A percentile compares a stretch with the other conserved stretches of the same genome.
Conservation (phyloP, 768 basidiomycete genomes). For the Serendipita sp. region DNA sequence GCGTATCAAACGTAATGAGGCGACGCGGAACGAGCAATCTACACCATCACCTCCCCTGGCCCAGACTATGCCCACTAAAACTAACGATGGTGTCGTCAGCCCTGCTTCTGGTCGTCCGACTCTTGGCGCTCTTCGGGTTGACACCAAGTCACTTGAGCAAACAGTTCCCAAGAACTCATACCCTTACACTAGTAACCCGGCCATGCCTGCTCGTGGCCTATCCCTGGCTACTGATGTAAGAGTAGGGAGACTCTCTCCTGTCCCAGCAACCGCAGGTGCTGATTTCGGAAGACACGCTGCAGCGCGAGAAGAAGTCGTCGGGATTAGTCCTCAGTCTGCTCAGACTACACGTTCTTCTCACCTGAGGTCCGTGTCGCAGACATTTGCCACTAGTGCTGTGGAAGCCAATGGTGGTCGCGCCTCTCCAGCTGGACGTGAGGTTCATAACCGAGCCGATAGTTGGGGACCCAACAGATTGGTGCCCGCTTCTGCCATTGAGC, state of each 20-base stretch:
- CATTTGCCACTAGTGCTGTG: background rate
- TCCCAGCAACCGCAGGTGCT: constrained; percentile 71
- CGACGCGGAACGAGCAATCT: constrained; percentile 21
- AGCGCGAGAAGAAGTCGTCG: background rate
- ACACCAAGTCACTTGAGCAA: constrained; percentile 61
- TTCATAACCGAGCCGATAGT: background rate
- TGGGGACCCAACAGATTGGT: background rate
- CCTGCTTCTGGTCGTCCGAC: background rate
- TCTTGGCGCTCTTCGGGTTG: background rate
- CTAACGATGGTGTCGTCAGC: background rate
- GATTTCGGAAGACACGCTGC: constrained; percentile 53
- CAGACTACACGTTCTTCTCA: background rate
- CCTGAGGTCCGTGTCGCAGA: background rate
- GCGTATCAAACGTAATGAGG: constrained; percentile 35
- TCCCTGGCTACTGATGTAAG: background rate
- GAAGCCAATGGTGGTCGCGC: background rate
- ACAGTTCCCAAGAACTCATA: constrained; percentile 37
- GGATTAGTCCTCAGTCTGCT: background rate
- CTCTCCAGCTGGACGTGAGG: background rate
- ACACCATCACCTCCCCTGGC: background rate
- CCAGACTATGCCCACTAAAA: background rate
- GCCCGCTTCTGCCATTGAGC: background rate
- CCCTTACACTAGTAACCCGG: constrained; percentile 36
- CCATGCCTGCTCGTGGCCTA: constrained; percentile 12
- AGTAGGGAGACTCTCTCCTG: constrained; percentile 47